Evolutionary conservation across 1,284 basidiomycete genomes (phyloP).

Genomic region (Trametes pubescens): DNA sequence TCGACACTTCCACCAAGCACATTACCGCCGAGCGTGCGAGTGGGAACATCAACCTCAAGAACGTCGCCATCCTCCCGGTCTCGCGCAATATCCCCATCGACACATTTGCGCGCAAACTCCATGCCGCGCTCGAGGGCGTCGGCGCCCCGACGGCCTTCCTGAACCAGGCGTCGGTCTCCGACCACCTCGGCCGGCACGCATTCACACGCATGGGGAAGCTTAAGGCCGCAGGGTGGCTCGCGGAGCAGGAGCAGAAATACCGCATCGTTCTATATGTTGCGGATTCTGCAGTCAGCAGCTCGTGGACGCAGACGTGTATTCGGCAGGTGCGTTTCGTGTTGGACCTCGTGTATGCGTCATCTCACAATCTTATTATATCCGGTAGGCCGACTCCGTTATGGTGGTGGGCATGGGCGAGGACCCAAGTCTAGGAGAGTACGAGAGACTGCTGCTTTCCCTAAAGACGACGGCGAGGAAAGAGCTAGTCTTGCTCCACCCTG

Average conservation of each 20-base stretch:
- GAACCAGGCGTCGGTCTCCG: slow-evolving; percentile 91
- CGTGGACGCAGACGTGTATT: slow-evolving; percentile 98
- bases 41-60: slow-evolving; percentile 93
- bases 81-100: slow-evolving; percentile 88
- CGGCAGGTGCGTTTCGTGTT: slow-evolving; percentile 68
- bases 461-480: slow-evolving; percentile 99
- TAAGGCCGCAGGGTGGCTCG: slow-evolving; percentile 92
- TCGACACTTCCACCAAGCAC: slow-evolving; percentile 65
- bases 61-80: slow-evolving; percentile 85
- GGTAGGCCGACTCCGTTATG: slow-evolving; percentile 93
- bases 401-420: slow-evolving; percentile 96
- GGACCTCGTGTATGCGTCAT: background rate
- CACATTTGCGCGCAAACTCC: slow-evolving; percentile 89
- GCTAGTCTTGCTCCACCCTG: slow-evolving; percentile 92
- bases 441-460: slow-evolving; percentile 90
- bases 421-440: slow-evolving; percentile 90
- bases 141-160: slow-evolving; percentile 90
- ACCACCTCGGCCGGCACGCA: slow-evolving; percentile 90
- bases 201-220: slow-evolving; percentile 95
- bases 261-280: slow-evolving; percentile 93
- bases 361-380: slow-evolving; percentile 16
- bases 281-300: slow-evolving; percentile 90
- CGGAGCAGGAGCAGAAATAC: slow-evolving; percentile 94
- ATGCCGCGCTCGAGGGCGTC: slow-evolving; percentile 85
- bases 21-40: slow-evolving; percentile 66